These are phyloP conservation scores for Phytophthora idaei DNA, from an alignment of 352 stramenopile genomes.

Conservation along the genomic window DNA sequence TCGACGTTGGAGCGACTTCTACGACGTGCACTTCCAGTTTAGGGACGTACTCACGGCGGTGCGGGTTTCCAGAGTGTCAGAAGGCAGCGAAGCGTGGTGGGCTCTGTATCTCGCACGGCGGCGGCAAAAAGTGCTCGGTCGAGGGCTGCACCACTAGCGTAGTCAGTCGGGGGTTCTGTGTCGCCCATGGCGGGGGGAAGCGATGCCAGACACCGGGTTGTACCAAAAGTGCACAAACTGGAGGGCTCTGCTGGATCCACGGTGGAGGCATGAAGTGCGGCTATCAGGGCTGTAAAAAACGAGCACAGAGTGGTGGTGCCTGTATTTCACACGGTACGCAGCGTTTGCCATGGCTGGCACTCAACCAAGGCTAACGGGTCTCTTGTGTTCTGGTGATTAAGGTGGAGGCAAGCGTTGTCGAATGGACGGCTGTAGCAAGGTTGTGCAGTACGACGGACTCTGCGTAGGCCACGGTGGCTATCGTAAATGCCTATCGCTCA, in stretches of 20 bases:
- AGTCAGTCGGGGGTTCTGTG: conserved; percentile 63
- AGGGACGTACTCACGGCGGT: conserved; percentile 28
- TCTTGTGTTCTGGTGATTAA: conserved; percentile 18
- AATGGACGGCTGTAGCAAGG: conserved; percentile 56
- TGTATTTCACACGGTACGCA: conserved; percentile 55
- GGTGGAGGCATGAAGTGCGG: conserved; percentile 69
- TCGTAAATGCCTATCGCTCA: conserved; percentile 51
- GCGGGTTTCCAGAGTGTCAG: conserved; percentile 53
- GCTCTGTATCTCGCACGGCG: conserved; percentile 59
- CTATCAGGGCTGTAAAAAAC: conserved; percentile 51
- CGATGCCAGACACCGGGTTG: conserved; percentile 38
- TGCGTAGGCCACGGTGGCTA: conserved; percentile 64
- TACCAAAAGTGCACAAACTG: conserved; percentile 48
- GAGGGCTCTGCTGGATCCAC: conserved; percentile 57
- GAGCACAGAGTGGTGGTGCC: conserved; percentile 55
- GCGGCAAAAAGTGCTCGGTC: conserved; percentile 58
- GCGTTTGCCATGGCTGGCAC: not conserved
- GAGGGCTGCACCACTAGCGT: conserved; percentile 59
- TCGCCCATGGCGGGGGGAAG: conserved; percentile 69
- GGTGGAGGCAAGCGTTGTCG: conserved; percentile 56
- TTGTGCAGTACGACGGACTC: conserved; percentile 64
- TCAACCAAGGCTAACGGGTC: conserved; percentile 4
- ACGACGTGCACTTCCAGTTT: not conserved
- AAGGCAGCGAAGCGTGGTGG: conserved; percentile 61
- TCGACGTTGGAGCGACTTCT: not conserved